A percentile compares a stretch with the other conserved stretches of the same genome.
These are phyloP conservation scores for Ascochyta clinopodiicola DNA, from an alignment of 2,329 filamentous ascomycete genomes.

Conservation along the genomic window DNA sequence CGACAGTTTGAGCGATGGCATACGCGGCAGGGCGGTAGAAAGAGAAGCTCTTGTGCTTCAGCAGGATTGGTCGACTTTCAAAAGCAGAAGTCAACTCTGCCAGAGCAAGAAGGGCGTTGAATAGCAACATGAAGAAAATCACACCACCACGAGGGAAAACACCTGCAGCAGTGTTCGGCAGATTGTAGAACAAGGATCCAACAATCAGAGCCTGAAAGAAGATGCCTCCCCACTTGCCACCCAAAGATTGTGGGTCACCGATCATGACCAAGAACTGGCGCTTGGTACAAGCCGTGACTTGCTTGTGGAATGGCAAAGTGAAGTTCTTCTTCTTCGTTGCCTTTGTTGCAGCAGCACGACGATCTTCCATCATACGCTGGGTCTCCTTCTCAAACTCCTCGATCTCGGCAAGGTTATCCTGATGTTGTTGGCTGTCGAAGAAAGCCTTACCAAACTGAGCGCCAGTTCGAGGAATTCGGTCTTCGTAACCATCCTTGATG, in stretches of 20 bases:
- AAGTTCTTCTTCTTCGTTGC: slow-evolving; percentile 52
- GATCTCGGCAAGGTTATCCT: slow-evolving; percentile 49
- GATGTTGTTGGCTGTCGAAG: slow-evolving; percentile 44
- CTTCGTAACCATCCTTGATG: slow-evolving; percentile 62
- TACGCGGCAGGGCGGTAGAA: slow-evolving; percentile 70
- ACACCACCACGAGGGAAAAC: slow-evolving; percentile 67
- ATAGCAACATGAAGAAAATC: slow-evolving; percentile 68
- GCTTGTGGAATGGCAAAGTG: slow-evolving; percentile 48
- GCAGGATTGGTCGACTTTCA: slow-evolving; percentile 66
- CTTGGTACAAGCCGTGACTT: slow-evolving; percentile 50
- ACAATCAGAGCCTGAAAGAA: slow-evolving; percentile 50
- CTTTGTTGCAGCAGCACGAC: slow-evolving; percentile 40
- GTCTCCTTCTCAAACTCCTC: slow-evolving; percentile 49
- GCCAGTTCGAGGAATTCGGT: slow-evolving; percentile 61
- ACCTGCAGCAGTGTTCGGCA: slow-evolving; percentile 60
- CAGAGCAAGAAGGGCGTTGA: slow-evolving; percentile 67
- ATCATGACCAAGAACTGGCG: slow-evolving; percentile 59
- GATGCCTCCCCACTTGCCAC: slow-evolving; percentile 54
- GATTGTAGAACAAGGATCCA: slow-evolving; percentile 59
- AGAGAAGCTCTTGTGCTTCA: slow-evolving; percentile 74
- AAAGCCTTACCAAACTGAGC: slow-evolving; percentile 61
- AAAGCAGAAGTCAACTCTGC: slow-evolving; percentile 69
- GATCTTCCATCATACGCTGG: slow-evolving; percentile 38
- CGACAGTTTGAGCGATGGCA: slow-evolving; percentile 63
- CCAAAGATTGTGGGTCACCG: slow-evolving; percentile 59